phyloP scores from a whole-genome alignment of 2,329 filamentous ascomycete species.

The Colletotrichum destructivum region DNA sequence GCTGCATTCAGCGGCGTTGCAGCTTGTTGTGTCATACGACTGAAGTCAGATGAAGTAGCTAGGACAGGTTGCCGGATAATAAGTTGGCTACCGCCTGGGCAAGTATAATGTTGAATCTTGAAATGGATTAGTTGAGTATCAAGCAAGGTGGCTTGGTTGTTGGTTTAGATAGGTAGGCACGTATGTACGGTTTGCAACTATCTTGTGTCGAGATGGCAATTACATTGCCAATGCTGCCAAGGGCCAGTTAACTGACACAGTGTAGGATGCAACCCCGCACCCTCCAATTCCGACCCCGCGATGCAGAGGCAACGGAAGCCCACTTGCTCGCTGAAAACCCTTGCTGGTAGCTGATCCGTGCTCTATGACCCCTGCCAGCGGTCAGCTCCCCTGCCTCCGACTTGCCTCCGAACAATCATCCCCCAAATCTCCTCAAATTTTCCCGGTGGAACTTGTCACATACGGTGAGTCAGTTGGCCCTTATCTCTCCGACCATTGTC shows the following conservation, averaged over 20 bases:
- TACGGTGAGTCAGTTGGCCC: conserved; percentile 37
- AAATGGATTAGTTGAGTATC: too few relatives aligned
- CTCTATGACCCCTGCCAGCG: conserved; percentile 34
- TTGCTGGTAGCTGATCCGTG: conserved; percentile 39
- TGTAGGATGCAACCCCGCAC: conserved; percentile 37
- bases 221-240: conserved; percentile 19
- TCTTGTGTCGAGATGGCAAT: background rate
- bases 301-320: conserved; percentile 31
- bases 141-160: background rate
- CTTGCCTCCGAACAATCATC: conserved; percentile 39
- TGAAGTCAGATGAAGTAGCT: background rate
- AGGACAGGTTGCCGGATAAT: background rate
- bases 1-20: background rate
- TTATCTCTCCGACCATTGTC: conserved; percentile 33
- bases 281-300: conserved; percentile 38
- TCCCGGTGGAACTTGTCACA: conserved; percentile 40
- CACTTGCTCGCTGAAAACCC: conserved; percentile 34
- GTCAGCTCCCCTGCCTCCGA: conserved; percentile 39
- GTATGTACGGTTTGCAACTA: background rate
- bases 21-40: too few relatives aligned
- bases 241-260: conserved; percentile 29
- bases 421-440: conserved; percentile 42
- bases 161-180: too few relatives aligned
- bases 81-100: background rate
- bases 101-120: background rate